These are phyloP conservation scores for Chondrostereum purpureum DNA, from an alignment of 1,284 basidiomycete genomes.

Conservation along the genomic window DNA sequence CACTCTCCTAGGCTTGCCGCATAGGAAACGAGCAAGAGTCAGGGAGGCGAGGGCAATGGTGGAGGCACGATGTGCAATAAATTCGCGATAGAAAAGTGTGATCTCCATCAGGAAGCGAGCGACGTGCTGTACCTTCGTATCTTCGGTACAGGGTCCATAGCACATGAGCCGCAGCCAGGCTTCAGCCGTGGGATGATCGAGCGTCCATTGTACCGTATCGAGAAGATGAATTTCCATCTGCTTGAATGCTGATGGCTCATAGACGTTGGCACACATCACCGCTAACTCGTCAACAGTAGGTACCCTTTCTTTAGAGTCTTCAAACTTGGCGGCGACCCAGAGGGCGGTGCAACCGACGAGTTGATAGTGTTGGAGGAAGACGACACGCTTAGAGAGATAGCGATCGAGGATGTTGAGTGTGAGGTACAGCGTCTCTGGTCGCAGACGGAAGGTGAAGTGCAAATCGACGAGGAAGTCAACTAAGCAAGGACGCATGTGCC, in stretches of 20 bases:
- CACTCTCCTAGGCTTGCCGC: constrained; percentile 67
- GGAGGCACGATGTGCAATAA: constrained; percentile 81
- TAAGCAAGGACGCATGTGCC: constrained; percentile 98
- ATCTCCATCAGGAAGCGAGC: constrained; percentile 98
- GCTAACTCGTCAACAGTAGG: constrained; percentile 92
- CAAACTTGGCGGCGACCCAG: constrained; percentile 99
- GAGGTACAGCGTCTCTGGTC: constrained; percentile 97
- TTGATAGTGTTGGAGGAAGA: constrained; percentile 99
- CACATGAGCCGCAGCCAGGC: constrained; percentile 88
- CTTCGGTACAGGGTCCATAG: constrained; percentile 69
- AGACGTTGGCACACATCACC: constrained; percentile 91
- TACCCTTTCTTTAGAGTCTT: constrained; percentile 97
- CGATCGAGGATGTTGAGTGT: constrained; percentile 99
- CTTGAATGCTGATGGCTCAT: constrained; percentile 93
- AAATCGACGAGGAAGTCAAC: constrained; percentile 99
- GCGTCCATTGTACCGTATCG: constrained; percentile 91
- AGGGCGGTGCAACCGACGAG: constrained; percentile 97
- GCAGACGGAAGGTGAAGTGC: constrained; percentile 93
- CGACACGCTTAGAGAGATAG: constrained; percentile 96
- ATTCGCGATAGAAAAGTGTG: constrained; percentile 95
- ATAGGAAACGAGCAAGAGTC: constrained; percentile 83
- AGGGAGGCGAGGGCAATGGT: constrained; percentile 85
- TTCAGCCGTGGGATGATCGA: constrained; percentile 98
- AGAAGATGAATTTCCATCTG: constrained; percentile 98
- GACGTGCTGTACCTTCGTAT: constrained; percentile 85